Conservation (phyloP, 208 protist species). For the Leishmania amazonensis region DNA sequence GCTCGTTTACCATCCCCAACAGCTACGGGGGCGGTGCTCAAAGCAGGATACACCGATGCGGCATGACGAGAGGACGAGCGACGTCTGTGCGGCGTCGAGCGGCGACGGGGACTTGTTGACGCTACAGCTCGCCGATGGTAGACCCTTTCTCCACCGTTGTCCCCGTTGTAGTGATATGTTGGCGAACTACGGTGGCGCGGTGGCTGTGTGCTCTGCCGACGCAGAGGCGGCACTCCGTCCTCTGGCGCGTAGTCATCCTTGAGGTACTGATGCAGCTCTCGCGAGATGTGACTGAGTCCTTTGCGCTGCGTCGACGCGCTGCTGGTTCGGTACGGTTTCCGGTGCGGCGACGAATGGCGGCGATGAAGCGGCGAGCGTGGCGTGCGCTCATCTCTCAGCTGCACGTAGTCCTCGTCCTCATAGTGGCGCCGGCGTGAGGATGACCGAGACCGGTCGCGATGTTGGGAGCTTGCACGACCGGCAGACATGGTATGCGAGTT, state of each 20-base stretch:
- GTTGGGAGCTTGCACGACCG: constrained; percentile 11
- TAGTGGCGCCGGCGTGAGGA: constrained; percentile 15
- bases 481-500: constrained; percentile 14
- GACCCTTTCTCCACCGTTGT: not conserved
- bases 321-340: constrained; percentile 17
- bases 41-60: not conserved
- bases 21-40: constrained; percentile 23
- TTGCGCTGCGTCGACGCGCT: constrained; percentile 19
- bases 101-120: constrained; percentile 8
- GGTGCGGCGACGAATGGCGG: not conserved
- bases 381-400: not conserved
- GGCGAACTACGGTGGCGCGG: constrained; percentile 26
- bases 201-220: constrained; percentile 41
- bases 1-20: constrained; percentile 2
- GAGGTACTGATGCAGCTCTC: constrained; percentile 6
- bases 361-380: constrained; percentile 18
- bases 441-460: constrained; percentile 16
- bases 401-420: constrained; percentile 13
- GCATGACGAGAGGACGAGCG: constrained; percentile 10
- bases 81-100: not conserved
- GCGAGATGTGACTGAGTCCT: not conserved
- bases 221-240: constrained; percentile 25
- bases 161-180: constrained; percentile 13
- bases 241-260: constrained; percentile 20
- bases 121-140: constrained; percentile 31